Base-by-base conservation (phyloP, 1,284 basidiomycete species). In the Exsudoporus floridanus region DNA sequence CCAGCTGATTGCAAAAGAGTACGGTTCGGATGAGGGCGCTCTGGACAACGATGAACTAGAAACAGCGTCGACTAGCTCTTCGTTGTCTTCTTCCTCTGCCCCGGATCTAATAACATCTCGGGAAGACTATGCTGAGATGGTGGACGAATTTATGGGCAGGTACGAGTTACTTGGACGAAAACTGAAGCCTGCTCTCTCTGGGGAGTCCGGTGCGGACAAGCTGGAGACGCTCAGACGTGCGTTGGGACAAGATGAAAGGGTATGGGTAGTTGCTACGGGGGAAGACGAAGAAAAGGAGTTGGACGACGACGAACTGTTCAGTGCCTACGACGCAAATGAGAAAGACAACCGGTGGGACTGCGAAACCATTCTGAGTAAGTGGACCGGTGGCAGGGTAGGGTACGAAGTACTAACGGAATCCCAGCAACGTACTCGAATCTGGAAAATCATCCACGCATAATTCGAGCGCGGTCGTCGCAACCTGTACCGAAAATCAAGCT, bases 111-210 rank as follows among this genome's bases (percentile, higher is more conserved):
- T 92, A 49, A 86, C 86, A 7, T 85, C 84, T 14, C 81, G 93
- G 39, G 88, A 90, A 59, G 96, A 98, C 72, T 96, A 98, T 68
- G 86, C 92, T 46, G 74, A 78, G 0, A 93, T 98, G 78, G 86
- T 99, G 78, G 87, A 96, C 70, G 93, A 98, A 64, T 99, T 99
- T 70, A 76, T 99, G 53, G 86, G 90, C 48, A 90, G 92, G 62
- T 98, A 92, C 66, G 96, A 99, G 68, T 82, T 95, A 25, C 75
- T 92, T n/a, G 92, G 94, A 21, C 90, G 93, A 28, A 92, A 92
- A 67, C 82, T 96, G 77, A 86, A 84, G 56, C 88, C 80, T 16
- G 83, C 82, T 55, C 80, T 92, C 36, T 78, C 79, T 21, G 86
- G 86, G 2, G 82, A 86, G 36, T 87, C 80, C 0, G 85, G 85